Conservation (phyloP, 352 stramenopile species). For the Globisporangium polare region DNA sequence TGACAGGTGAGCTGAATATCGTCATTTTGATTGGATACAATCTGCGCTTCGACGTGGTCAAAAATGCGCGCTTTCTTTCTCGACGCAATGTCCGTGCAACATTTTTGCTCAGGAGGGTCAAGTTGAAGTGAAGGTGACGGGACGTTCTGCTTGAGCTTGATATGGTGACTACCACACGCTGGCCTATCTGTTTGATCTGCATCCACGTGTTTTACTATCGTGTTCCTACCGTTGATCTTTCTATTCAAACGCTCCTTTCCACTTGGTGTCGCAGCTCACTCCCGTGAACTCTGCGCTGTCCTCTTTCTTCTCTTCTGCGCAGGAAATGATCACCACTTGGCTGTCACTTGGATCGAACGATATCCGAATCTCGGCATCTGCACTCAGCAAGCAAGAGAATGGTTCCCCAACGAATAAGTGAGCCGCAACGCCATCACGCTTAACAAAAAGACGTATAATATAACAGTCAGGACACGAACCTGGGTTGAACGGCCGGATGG, state of each 20-base stretch:
- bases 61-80: conserved; percentile 7
- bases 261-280: conserved; percentile 59
- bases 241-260: conserved; percentile 65
- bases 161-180: not conserved
- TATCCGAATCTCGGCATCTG: conserved; percentile 65
- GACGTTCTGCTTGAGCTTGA: not conserved
- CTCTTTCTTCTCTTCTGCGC: conserved; percentile 13
- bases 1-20: too few relatives aligned
- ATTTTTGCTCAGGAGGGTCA: not conserved
- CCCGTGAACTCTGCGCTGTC: conserved; percentile 24
- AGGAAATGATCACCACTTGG: conserved; percentile 65
- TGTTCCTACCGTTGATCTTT: not conserved
- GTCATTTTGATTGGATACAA: too few relatives aligned
- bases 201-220: not conserved
- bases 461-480: conserved; percentile 19
- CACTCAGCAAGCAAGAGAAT: not conserved
- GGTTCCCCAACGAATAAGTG: not conserved
- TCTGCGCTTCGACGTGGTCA: too few relatives aligned
- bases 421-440: not conserved
- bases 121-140: conserved; percentile 3
- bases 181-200: not conserved
- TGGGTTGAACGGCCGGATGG: conserved; percentile 72
- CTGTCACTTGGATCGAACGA: conserved; percentile 31
- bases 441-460: too few relatives aligned
- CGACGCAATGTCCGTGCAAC: not conserved